phyloP scores from a whole-genome alignment of 176 grass and related monocot genomes.

The Canna indica region DNA sequence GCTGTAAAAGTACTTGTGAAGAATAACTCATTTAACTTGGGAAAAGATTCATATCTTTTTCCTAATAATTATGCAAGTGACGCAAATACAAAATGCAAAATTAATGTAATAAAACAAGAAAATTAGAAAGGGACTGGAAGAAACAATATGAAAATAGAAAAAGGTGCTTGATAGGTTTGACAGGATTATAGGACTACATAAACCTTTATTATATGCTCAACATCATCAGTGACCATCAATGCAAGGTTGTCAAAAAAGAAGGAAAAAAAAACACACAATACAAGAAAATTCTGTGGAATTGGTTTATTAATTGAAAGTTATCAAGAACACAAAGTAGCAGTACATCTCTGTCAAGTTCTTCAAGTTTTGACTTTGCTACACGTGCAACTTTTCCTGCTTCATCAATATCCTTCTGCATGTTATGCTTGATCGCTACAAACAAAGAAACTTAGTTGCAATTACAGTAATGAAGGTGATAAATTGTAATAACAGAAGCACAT shows the following conservation, averaged over 20 bases:
- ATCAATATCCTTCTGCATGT: constrained; percentile 96
- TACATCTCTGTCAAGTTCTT: constrained; percentile 91
- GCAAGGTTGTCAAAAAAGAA: not conserved
- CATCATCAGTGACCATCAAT: not conserved
- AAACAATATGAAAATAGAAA: not conserved
- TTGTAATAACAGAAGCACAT: not conserved
- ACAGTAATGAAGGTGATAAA: not conserved
- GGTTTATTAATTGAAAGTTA: not conserved
- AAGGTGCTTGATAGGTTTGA: not conserved
- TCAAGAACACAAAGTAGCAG: not conserved
- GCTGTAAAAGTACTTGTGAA: not conserved
- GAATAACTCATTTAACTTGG: not conserved
- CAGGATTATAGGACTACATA: not conserved
- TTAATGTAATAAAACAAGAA: not conserved
- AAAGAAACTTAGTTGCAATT: not conserved
- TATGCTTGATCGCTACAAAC: constrained; percentile 70
- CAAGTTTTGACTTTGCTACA: constrained; percentile 69
- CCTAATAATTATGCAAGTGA: not conserved
- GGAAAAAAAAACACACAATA: not conserved
- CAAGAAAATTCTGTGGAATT: not conserved
- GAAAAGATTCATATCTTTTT: too few species aligned
- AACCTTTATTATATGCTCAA: not conserved
- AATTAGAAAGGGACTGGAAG: too few species aligned
- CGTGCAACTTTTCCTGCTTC: constrained; percentile 85
- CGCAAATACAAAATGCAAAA: not conserved